Evolutionary conservation across 2,329 filamentous ascomycete genomes (phyloP), one percentile per base, ranked within the genome.

Genomic region (Botrytis aclada): DNA sequence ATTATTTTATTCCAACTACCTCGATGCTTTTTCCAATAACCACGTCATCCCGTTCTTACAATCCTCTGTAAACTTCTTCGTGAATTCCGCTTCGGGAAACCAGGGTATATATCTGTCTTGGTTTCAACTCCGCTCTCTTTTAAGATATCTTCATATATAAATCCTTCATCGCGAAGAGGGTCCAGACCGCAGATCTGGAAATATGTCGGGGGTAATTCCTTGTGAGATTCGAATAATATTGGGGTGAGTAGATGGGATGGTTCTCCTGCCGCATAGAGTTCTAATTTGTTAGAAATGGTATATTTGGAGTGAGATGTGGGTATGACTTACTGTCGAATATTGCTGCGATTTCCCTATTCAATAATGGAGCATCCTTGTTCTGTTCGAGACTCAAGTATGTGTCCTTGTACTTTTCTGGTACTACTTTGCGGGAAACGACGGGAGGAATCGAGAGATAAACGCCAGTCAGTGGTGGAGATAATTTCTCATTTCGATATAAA

Each of bases 171-270:
- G 6, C 87, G 79, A 4, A 86, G 74, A 0, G 84, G 84, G 76
- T 88, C 87, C 73, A 85, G 74, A 18, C 86, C 87, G 74, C 82
- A 83, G 0, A 87, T 81, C 76, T 87, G 85, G 1, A 89, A 79
- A 77, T 86, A 88, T 0, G 84, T 82, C 3, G 80, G 81, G 7
- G 86, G 85, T 37, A 86, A 78, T 6, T 76, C 80, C 4, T 75
- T 74, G 66, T 83, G 80, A 2, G 75, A 80, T 45, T 75, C 74
- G 62, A 76, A 80, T 66, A 83, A 79, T 25, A 84, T 76, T 2
- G 83, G 81, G 16, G 79, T 81, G 56, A 75, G 77, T 1, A 81
- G 73, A 0, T 78, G 78, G 2, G 80, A 82, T 29, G 32, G 29
- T 18, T 69, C 34, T 18, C 29, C 34, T 22, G 22, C 69, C 12